A percentile compares a stretch with the other conserved stretches of the same genome.
Evolutionary conservation across 2,329 filamentous ascomycete genomes (phyloP).

Genomic region (Fusarium oligoseptatum): DNA sequence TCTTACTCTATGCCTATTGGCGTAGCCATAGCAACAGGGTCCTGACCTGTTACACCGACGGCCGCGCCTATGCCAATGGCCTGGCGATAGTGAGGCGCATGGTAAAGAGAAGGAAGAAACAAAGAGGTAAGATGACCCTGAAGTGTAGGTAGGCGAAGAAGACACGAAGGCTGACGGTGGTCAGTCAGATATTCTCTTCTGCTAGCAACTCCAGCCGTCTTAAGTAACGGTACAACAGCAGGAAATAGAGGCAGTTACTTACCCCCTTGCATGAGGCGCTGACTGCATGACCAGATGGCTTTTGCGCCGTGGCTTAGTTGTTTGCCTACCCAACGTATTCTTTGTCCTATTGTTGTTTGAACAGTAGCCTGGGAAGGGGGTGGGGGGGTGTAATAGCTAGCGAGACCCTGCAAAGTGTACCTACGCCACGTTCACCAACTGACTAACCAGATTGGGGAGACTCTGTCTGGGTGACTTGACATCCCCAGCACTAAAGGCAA

Average conservation of each 20-base stretch:
- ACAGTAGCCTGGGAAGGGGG: not conserved
- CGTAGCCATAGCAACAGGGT: too few species aligned
- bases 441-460: not conserved
- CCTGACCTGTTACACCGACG: too few species aligned
- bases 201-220: not conserved
- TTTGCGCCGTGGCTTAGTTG: not conserved
- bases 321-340: not conserved
- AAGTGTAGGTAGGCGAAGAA: not conserved
- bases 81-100: not conserved
- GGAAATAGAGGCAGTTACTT: not conserved
- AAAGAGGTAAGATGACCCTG: not conserved
- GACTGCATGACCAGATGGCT: not conserved
- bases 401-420: too few species aligned
- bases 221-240: not conserved
- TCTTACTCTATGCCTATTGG: too few species aligned
- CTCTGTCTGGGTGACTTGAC: not conserved
- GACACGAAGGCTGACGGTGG: not conserved
- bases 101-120: not conserved
- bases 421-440: not conserved
- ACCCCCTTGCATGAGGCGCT: not conserved
- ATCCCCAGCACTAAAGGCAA: not conserved
- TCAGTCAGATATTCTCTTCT: not conserved
- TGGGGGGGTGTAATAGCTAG: not conserved
- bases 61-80: not conserved
- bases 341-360: not conserved